Evolutionary conservation across 768 basidiomycete genomes (phyloP), one percentile per base, ranked within the genome.

Genomic region (Boletus rubescentipes): DNA sequence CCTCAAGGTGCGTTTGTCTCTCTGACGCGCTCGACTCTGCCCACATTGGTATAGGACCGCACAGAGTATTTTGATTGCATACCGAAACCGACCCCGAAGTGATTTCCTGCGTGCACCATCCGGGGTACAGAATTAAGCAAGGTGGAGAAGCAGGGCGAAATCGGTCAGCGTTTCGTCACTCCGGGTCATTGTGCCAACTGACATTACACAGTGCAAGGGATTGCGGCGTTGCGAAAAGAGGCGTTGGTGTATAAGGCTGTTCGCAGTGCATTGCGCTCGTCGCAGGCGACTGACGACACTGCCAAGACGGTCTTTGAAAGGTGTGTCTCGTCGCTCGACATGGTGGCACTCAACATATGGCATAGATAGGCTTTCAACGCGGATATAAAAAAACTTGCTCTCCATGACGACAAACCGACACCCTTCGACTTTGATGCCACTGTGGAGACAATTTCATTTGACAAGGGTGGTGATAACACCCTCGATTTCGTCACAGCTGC

Each of bases 381-480:
- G 2, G 97, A 99, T 63, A 93, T 98, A 29, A n/a, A n/a, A n/a
- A n/a, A n/a, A n/a, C n/a, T n/a, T n/a, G n/a, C n/a, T n/a, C n/a
- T 83, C 81, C 15, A 99, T 99, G 97, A 73, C 83, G 82, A 86
- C n/a, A 88, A 87, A 48, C 97, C 97, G 1, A n/a, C n/a, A 82
- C 86, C 95, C 1, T 80, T 99, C 26, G 84, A 90, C 54, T 93
- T 86, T 62, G 85, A 89, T n/a, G 70, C 73, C 3, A 93, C 98
- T 59, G 68, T 84, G 61, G 72, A 83, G 16, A 87, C 78, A 0
- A 90, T 97, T 46, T 75, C 86, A 1, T 98, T 98, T 61, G 97
- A 99, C 76, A 99, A 99, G 69, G 97, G 98, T 65, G 97, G 98
- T 65, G 92, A 95, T 30, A 96, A 98, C 62, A 88, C 94, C 0